Conservation (phyloP, 192 early-diverging fungal species). For the Linnemannia schmuckeri region DNA sequence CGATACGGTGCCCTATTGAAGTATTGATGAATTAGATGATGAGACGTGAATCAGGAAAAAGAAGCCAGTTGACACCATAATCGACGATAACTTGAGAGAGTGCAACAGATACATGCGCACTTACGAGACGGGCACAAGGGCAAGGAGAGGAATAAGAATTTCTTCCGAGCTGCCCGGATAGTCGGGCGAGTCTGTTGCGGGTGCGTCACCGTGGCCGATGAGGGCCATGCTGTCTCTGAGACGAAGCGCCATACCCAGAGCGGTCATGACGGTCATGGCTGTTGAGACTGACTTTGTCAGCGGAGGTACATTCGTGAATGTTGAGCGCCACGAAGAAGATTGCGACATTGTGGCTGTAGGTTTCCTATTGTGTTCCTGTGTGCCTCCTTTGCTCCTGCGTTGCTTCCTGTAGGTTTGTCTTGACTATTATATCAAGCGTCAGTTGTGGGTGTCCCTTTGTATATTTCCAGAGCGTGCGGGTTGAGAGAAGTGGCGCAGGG, state of each 20-base stretch:
- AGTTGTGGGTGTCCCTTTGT: too few relatives aligned
- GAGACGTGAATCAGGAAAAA: not conserved
- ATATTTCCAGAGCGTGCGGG: too few relatives aligned
- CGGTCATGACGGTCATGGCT: slow-evolving; percentile 41
- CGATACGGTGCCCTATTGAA: slow-evolving; percentile 35
- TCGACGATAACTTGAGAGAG: not conserved
- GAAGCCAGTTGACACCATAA: not conserved
- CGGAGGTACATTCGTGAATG: slow-evolving; percentile 56
- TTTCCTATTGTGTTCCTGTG: not conserved
- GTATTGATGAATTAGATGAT: not conserved
- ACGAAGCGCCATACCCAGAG: slow-evolving; percentile 19
- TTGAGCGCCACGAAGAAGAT: slow-evolving; percentile 23
- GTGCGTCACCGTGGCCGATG: not conserved
- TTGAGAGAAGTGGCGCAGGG: too few relatives aligned
- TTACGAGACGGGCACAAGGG: slow-evolving; percentile 36
- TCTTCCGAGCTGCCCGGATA: not conserved
- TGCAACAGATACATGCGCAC: not conserved
- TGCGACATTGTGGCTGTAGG: not conserved
- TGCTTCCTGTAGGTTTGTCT: too few relatives aligned
- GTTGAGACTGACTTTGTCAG: slow-evolving; percentile 56
- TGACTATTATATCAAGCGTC: too few relatives aligned
- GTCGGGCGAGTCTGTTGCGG: not conserved
- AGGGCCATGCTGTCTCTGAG: slow-evolving; percentile 23
- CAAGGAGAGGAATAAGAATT: slow-evolving; percentile 16
- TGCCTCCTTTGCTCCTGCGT: not conserved